Conservation (phyloP, 2,329 filamentous ascomycete species). For the Aspergillus pseudoglaucus region DNA sequence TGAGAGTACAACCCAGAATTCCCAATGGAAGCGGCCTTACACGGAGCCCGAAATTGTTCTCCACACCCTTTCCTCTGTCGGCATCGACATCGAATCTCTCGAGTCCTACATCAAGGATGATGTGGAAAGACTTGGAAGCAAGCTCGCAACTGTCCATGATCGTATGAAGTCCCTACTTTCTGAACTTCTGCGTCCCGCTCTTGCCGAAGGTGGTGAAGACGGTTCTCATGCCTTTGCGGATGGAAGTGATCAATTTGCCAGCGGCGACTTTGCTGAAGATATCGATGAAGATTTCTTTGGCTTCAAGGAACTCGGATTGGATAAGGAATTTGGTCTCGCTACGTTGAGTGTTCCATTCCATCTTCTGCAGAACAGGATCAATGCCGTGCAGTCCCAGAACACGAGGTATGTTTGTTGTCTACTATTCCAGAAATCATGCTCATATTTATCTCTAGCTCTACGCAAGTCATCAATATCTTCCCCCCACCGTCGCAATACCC, state of each 20-base stretch:
- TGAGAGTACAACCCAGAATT: conserved; percentile 29
- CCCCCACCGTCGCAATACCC: conserved; percentile 64
- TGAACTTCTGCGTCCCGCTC: conserved; percentile 85
- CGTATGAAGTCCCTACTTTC: conserved; percentile 88
- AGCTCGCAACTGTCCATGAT: conserved; percentile 79
- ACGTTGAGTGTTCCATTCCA: conserved; percentile 89
- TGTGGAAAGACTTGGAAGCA: conserved; percentile 74
- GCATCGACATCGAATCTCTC: conserved; percentile 71
- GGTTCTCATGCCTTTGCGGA: conserved; percentile 91
- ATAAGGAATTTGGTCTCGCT: conserved; percentile 81
- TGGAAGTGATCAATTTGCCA: conserved; percentile 92
- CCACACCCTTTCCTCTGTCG: conserved; percentile 78
- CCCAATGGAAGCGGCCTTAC: conserved; percentile 60
- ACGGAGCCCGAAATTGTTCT: conserved; percentile 79
- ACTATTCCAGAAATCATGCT: conserved; percentile 3
- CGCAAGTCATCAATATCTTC: conserved; percentile 51
- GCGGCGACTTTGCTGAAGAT: conserved; percentile 94
- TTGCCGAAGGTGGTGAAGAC: conserved; percentile 72
- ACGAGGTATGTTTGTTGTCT: conserved; percentile 41
- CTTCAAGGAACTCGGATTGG: conserved; percentile 89
- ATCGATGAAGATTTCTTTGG: conserved; percentile 98
- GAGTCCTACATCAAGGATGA: conserved; percentile 90
- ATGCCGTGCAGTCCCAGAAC: conserved; percentile 72
- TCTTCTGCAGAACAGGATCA: conserved; percentile 85
- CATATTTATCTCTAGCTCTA: conserved; percentile 16